Percentiles rank a stretch among this genome's conserved stretches.
Evolutionary conservation across 768 basidiomycete species (phyloP).

Genomic region (Fibroporia radiculosa): DNA sequence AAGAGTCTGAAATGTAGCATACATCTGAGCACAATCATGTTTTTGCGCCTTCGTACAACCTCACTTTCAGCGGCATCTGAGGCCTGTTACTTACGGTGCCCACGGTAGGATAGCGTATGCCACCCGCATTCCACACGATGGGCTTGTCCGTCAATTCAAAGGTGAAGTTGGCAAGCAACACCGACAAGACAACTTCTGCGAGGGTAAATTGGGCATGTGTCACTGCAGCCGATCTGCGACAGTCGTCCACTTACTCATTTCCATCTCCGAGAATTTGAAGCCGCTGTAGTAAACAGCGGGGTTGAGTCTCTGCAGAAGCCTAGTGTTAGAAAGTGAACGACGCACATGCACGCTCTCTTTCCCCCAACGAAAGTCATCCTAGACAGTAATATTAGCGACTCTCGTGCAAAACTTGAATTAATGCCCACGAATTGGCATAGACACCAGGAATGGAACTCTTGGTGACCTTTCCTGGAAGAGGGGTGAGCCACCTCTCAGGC

Average conservation of each 20-base stretch:
- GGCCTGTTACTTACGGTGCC: slow-evolving; percentile 1
- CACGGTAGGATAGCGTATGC: slow-evolving; percentile 15
- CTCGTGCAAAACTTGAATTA: not conserved
- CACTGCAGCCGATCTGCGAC: not conserved
- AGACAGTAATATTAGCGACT: not conserved
- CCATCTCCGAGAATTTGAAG: slow-evolving; percentile 17
- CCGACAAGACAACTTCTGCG: not conserved
- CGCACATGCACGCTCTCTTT: slow-evolving; percentile 28
- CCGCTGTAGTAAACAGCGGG: slow-evolving; percentile 5
- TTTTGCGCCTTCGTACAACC: too few relatives aligned
- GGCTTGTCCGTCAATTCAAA: slow-evolving; percentile 16
- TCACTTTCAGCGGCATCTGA: not conserved
- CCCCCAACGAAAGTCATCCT: slow-evolving; percentile 33
- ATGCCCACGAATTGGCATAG: not conserved
- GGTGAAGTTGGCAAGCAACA: slow-evolving; percentile 9
- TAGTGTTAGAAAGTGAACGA: not conserved
- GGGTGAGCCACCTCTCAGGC: slow-evolving; percentile 35
- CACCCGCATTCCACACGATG: slow-evolving; percentile 19
- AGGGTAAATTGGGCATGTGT: not conserved
- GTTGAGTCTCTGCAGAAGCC: not conserved
- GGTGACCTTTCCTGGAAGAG: slow-evolving; percentile 14
- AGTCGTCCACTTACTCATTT: slow-evolving; percentile 13
- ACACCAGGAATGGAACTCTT: slow-evolving; percentile 25
- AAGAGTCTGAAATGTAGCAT: too few relatives aligned
- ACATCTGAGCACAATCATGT: too few relatives aligned